These are phyloP conservation scores for Gnaphalium uliginosum DNA, from an alignment of 129 eudicot genomes.

Conservation along the genomic window DNA sequence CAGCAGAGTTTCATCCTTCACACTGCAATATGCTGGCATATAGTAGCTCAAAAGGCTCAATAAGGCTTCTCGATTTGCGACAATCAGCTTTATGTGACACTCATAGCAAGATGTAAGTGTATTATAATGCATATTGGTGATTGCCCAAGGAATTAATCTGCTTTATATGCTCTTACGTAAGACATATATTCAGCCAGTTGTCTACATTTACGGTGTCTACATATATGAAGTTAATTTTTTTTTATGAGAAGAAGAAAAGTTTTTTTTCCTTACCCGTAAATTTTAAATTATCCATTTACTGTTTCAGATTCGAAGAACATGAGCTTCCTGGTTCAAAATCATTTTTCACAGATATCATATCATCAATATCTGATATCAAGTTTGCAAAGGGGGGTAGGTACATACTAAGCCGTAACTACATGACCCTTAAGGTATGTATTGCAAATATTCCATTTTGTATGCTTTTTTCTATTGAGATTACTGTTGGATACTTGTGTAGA, in stretches of 20 bases:
- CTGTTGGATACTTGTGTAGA: background rate
- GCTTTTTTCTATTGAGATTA: constrained; percentile 8
- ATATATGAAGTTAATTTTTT: constrained; percentile 1
- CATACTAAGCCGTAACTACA: constrained; percentile 89
- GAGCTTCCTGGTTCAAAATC: constrained; percentile 87
- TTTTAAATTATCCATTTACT: constrained; percentile 2
- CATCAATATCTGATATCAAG: constrained; percentile 89
- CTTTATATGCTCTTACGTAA: background rate
- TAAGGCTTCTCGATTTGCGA: constrained; percentile 88
- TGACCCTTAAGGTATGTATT: constrained; percentile 82
- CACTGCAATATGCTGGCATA: constrained; percentile 91
- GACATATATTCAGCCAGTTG: background rate
- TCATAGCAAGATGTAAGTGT: constrained; percentile 86
- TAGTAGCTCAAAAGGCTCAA: constrained; percentile 96
- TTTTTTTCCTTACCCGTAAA: background rate
- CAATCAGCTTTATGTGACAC: constrained; percentile 91
- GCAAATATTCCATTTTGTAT: background rate
- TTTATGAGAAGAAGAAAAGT: background rate
- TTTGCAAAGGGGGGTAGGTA: constrained; percentile 87
- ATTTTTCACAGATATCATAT: constrained; percentile 88
- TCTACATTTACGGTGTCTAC: background rate
- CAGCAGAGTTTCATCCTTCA: constrained; percentile 94
- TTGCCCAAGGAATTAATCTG: background rate
- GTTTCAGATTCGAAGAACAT: constrained; percentile 82
- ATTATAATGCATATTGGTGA: constrained; percentile 23